A percentile compares a stretch with the other conserved stretches of the same genome.
phyloP scores from a whole-genome alignment of 1,284 basidiomycete species.

The Irpex rosettiformis region DNA sequence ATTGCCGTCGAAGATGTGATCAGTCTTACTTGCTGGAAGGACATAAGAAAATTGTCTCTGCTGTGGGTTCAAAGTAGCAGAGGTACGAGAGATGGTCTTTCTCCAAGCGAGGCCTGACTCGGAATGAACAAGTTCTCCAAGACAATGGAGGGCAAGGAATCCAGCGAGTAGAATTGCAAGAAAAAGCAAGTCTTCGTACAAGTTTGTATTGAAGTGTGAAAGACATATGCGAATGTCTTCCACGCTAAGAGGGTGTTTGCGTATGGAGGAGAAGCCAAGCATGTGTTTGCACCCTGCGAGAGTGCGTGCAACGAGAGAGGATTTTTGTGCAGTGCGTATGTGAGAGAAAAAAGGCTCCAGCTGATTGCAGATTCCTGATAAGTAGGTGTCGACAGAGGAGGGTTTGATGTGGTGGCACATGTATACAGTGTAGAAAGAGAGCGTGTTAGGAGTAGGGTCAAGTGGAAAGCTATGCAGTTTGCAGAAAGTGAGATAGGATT shows the following conservation, averaged over 20 bases:
- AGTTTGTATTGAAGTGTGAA: neutral
- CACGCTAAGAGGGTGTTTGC: conserved; percentile 27
- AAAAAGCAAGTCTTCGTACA: conserved; percentile 32
- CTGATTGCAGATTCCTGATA: conserved; percentile 37
- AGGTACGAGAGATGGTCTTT: conserved; percentile 21
- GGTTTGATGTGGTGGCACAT: conserved; percentile 39
- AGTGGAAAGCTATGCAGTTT: conserved; percentile 28
- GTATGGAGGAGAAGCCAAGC: conserved; percentile 10
- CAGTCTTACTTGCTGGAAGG: conserved; percentile 31
- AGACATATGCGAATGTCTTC: conserved; percentile 14
- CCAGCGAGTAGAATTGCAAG: conserved; percentile 22
- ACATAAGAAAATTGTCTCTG: conserved; percentile 17
- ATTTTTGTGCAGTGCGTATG: conserved; percentile 22
- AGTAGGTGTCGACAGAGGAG: conserved; percentile 34
- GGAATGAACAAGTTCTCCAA: conserved; percentile 28
- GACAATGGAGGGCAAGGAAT: conserved; percentile 29
- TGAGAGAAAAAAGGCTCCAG: conserved; percentile 36
- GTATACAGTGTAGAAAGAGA: conserved; percentile 35
- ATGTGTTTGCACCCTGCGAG: conserved; percentile 29
- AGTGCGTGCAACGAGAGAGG: conserved; percentile 29
- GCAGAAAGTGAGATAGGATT: conserved; percentile 39
- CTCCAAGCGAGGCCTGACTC: conserved; percentile 16
- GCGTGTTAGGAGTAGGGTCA: conserved; percentile 31
- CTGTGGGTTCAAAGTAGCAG: conserved; percentile 6
- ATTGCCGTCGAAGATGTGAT: conserved; percentile 28